Base-by-base conservation (phyloP, 1,139 yeast genomes). In the Arxiozyma heterogenica region DNA sequence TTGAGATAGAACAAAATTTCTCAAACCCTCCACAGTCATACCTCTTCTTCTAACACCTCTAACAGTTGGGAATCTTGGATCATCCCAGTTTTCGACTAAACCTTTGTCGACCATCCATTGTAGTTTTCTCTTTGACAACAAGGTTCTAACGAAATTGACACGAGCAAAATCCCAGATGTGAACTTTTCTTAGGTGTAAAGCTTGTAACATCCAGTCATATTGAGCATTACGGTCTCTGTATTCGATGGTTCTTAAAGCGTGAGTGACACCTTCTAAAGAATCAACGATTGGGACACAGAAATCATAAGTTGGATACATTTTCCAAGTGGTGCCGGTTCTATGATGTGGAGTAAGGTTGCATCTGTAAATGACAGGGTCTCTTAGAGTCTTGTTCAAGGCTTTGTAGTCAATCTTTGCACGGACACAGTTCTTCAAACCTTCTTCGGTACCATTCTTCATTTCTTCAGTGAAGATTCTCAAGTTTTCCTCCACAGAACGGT, bases 31-130 rank as follows among this genome's bases (percentile, higher is more conserved):
- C 59, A 93, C 94, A 48, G 96, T 84, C 98, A 93, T 93, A 77
- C 98, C 98, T 77, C 98, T 86, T 80, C 98, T 84, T 78, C 97
- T 87, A 54, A 91, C 96, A 77, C 98, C 98, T 74, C 96, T 84
- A 46, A 91, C 96, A 50, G 98, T 93, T 62, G 98, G 98, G 90
- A 93, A 93, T 73, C 98, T 82, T 65, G 98, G 98, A 73, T 93
- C 98, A 69, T 91, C 96, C 98, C 98, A 93, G 74, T 89, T 90
- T 42, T 80, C 66, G 57, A 93, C 98, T 64, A 84, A 78, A 44
- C 80, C 75, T 71, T 88, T 85, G 76, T 93, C 97, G 60, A 93
- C 98, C 72, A 93, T 89, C 97, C 97, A 91, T 76, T 93, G 98
- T 68, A 93, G 79, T 78, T 93, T 93, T 78, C 98, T 86, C 84